Base-by-base conservation (phyloP, 2,329 filamentous ascomycete genomes). In the Phialophora chinensis region DNA sequence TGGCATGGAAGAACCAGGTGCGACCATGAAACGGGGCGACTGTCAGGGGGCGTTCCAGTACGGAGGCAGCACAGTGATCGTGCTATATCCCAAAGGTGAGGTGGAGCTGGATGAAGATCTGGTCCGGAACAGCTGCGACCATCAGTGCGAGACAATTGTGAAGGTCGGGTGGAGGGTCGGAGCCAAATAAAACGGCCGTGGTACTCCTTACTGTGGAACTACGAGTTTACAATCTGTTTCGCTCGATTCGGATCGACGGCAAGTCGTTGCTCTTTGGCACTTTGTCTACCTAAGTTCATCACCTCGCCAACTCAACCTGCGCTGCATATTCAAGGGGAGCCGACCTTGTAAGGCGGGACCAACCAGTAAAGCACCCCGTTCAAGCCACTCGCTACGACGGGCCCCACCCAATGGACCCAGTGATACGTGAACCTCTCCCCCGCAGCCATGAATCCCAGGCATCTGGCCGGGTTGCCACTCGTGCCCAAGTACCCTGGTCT, bases 1-100 rank as follows among this genome's bases (percentile, higher is more conserved):
- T 14, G 79, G 75, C 29, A 71, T 79, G n/a, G 71, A 73, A 29
- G 57, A 66, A 31, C 57, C 70, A 7, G 79, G 78, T 1, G 70
- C 70, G 7, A 67, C 74, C 4, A 73, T 81, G 25, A 66, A 72
- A 57, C 69, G 79, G 59, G 79, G 79, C 1, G 76, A 81, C 65
- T 79, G 79, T 69, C 65, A 81, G 25, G 79, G 79, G 3, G 73
- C 74, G 5, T 81, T 81, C 61, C 73, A 76, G 12, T 81, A 81
- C 58, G 79, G 79, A 29, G 79, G 79, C 33, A 79, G 77, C 62
- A 81, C 79, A 2, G 78, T 81, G 7, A 79, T 81, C 50, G 75
- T 78, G 50, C 52, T 81, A 11, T 79, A 76, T 63, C 77, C 77
- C 1, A 72, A 72, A 52, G 75, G 73, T 12, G 78, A 79, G 63